These are phyloP conservation scores for Cucurbita pepo DNA, from an alignment of 306 rosid genomes.

Conservation along the genomic window DNA sequence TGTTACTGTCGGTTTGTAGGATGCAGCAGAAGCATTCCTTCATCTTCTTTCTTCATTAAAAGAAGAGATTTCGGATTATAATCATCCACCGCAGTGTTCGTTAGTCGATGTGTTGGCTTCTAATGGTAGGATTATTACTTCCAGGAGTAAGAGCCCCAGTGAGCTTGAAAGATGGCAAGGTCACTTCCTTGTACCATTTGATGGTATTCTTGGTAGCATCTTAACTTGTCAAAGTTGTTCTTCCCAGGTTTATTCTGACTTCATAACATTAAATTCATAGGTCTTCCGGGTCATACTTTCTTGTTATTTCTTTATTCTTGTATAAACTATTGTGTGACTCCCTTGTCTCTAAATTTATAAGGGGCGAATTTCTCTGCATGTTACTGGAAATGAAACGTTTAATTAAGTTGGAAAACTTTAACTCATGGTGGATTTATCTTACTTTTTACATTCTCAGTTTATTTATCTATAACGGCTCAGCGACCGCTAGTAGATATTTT, in stretches of 20 bases:
- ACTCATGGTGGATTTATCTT: not conserved
- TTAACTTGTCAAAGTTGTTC: conserved; percentile 79
- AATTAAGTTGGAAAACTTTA: not conserved
- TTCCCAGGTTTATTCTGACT: conserved; percentile 42
- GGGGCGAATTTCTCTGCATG: not conserved
- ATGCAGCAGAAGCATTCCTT: conserved; percentile 89
- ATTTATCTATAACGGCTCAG: not conserved
- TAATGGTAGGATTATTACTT: conserved; percentile 43
- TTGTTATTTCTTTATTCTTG: not conserved
- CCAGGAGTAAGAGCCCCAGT: conserved; percentile 26
- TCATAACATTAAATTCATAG: not conserved
- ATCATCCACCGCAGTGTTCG: conserved; percentile 43
- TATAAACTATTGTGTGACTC: not conserved
- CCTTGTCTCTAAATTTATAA: not conserved
- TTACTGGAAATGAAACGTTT: not conserved
- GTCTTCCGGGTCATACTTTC: not conserved
- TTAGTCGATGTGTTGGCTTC: conserved; percentile 48
- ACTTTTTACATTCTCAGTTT: not conserved
- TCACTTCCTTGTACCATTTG: conserved; percentile 70
- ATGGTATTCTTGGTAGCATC: conserved; percentile 80
- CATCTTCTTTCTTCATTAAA: conserved; percentile 71
- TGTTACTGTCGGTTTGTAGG: conserved; percentile 33
- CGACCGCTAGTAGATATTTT: no score
- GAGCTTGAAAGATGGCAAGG: conserved; percentile 66
- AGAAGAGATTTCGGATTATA: conserved; percentile 53